Evolutionary conservation across 306 rosid species (phyloP).

Genomic region (Castanea sativa): DNA sequence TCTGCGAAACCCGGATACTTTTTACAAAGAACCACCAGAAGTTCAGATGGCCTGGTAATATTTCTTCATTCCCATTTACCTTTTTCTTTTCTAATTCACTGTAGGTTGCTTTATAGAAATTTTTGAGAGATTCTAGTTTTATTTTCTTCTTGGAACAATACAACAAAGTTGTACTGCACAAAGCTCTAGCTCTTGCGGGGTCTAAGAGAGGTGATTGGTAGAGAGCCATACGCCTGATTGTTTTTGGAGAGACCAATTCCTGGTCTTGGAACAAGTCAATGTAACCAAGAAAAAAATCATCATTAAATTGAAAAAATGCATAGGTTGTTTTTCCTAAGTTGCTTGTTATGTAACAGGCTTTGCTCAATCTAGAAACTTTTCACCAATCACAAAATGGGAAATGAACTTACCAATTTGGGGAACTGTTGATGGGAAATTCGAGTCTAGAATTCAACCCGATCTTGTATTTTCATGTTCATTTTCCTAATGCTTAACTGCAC

Average conservation of each 20-base stretch:
- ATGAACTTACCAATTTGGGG: neutral
- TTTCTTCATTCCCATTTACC: slow-evolving; percentile 6
- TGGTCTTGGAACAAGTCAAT: neutral
- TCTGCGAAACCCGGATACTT: slow-evolving; percentile 25
- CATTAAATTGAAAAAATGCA: neutral
- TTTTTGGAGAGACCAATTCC: no score
- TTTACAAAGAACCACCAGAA: slow-evolving; percentile 24
- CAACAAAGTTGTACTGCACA: no score
- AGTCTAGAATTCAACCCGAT: no score
- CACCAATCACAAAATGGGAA: neutral
- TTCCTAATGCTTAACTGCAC: no score
- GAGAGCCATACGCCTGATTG: no score
- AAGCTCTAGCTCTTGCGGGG: no score
- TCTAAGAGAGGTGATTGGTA: no score
- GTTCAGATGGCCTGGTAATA: slow-evolving; percentile 29
- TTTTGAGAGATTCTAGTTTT: neutral
- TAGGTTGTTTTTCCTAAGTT: neutral
- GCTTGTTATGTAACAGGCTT: neutral
- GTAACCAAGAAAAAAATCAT: neutral
- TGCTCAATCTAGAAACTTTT: neutral
- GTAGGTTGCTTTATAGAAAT: neutral
- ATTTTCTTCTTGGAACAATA: neutral
- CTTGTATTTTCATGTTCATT: no score
- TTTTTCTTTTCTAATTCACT: neutral
- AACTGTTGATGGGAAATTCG: neutral